phyloP scores from a whole-genome alignment of 2,329 filamentous ascomycete genomes.

The Paecilomyces sp. region DNA sequence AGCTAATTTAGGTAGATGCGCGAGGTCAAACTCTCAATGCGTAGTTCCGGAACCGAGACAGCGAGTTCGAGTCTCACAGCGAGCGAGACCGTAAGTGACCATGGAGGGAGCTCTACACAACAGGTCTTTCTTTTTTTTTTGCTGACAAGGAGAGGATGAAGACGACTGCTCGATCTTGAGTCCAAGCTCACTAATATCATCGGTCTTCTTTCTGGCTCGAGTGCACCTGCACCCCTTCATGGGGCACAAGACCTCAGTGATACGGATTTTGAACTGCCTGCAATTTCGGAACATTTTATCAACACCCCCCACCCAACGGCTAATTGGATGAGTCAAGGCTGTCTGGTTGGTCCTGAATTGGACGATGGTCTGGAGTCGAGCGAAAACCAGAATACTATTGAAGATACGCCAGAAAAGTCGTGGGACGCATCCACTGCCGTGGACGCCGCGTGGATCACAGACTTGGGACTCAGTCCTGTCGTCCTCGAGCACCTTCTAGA shows the following conservation, averaged over 20 bases:
- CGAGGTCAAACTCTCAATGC: conserved; percentile 10
- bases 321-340: too few species aligned
- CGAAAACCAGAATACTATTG: too few species aligned
- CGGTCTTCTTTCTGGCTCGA: conserved; percentile 7
- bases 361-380: too few species aligned
- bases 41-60: conserved; percentile 8
- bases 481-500: conserved; percentile 8
- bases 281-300: too few species aligned
- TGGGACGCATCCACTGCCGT: too few species aligned
- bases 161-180: conserved; percentile 7
- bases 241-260: background rate
- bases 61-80: conserved; percentile 6
- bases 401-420: too few species aligned
- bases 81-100: conserved; percentile 5
- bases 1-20: conserved; percentile 9
- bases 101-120: background rate
- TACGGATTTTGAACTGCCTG: background rate
- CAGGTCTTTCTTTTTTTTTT: background rate
- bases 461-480: background rate
- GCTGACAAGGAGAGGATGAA: conserved; percentile 5
- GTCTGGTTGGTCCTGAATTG: too few species aligned
- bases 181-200: conserved; percentile 9
- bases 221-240: background rate
- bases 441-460: conserved; percentile 4
- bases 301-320: too few species aligned